Conservation (phyloP, 805 yeast genomes). For the Metschnikowia gelsemii region DNA sequence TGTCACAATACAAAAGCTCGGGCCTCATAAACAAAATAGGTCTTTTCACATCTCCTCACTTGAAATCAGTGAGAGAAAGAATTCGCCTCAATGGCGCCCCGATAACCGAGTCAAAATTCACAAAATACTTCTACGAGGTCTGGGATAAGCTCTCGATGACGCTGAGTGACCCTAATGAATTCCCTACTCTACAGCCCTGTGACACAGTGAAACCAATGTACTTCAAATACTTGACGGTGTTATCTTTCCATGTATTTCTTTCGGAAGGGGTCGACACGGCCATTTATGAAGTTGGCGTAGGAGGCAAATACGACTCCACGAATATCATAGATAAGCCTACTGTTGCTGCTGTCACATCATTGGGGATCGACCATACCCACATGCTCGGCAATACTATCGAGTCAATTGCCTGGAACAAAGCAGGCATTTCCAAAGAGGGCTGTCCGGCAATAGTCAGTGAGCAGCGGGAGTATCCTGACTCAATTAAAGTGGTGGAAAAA, state of each 20-base stretch:
- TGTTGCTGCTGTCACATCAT: conserved; percentile 78
- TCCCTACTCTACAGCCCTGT: conserved; percentile 67
- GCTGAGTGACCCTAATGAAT: conserved; percentile 51
- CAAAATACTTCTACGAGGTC: conserved; percentile 89
- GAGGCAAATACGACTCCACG: conserved; percentile 97
- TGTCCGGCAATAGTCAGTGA: conserved; percentile 66
- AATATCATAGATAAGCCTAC: conserved; percentile 78
- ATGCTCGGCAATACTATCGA: conserved; percentile 85
- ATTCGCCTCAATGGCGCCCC: conserved; percentile 86
- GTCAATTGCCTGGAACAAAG: conserved; percentile 94
- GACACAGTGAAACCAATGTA: conserved; percentile 83
- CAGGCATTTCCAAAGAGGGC: conserved; percentile 80
- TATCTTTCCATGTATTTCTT: conserved; percentile 88
- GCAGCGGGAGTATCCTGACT: conserved; percentile 51
- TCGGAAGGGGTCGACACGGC: conserved; percentile 91
- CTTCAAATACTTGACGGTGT: conserved; percentile 82
- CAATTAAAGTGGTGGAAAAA: conserved; percentile 53
- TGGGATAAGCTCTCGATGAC: conserved; percentile 77
- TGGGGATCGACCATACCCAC: conserved; percentile 90
- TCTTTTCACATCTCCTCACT: conserved; percentile 93
- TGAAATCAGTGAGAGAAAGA: conserved; percentile 89
- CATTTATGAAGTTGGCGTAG: conserved; percentile 96
- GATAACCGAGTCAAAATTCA: conserved; percentile 70
- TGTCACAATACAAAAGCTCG: conserved; percentile 54
- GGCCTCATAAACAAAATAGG: conserved; percentile 64